Evolutionary conservation across 305 asterid genomes (phyloP).

Genomic region (Lippia alba): DNA sequence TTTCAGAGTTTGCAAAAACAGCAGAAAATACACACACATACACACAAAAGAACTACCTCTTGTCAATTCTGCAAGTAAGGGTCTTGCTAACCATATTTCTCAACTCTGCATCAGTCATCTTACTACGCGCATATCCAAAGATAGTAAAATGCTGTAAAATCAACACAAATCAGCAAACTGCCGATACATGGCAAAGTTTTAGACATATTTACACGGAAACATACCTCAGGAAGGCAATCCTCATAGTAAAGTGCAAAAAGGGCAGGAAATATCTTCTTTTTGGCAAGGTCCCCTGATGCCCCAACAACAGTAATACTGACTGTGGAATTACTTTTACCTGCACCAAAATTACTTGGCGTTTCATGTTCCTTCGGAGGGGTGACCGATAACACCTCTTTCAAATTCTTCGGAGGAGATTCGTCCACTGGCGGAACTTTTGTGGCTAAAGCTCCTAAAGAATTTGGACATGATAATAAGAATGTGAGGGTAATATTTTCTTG

Average conservation of each 20-base stretch:
- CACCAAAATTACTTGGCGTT: conserved; percentile 32
- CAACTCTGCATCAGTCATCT: conserved; percentile 92
- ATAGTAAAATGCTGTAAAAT: conserved; percentile 78
- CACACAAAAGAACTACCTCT: conserved; percentile 54
- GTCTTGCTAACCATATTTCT: conserved; percentile 90
- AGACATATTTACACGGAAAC: conserved; percentile 17
- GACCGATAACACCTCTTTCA: conserved; percentile 52
- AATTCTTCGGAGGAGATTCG: conserved; percentile 47
- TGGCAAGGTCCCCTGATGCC: conserved; percentile 99
- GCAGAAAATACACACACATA: too few relatives aligned
- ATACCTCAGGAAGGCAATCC: conserved; percentile 91
- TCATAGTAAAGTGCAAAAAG: conserved; percentile 94
- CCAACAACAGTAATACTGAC: conserved; percentile 94
- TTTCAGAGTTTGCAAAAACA: too few relatives aligned
- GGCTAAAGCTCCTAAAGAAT: conserved; percentile 59
- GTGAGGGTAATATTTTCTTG: conserved; percentile 21
- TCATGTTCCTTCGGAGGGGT: conserved; percentile 45
- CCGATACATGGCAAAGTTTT: neutral
- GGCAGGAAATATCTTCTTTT: conserved; percentile 98
- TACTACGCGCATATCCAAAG: conserved; percentile 95
- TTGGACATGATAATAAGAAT: conserved; percentile 33
- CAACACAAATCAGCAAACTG: too few relatives aligned
- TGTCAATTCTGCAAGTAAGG: conserved; percentile 94
- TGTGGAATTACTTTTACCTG: conserved; percentile 48
- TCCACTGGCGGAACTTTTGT: conserved; percentile 39